Evolutionary conservation across 768 basidiomycete genomes (phyloP).

Genomic region (Pulveroboletus frians): DNA sequence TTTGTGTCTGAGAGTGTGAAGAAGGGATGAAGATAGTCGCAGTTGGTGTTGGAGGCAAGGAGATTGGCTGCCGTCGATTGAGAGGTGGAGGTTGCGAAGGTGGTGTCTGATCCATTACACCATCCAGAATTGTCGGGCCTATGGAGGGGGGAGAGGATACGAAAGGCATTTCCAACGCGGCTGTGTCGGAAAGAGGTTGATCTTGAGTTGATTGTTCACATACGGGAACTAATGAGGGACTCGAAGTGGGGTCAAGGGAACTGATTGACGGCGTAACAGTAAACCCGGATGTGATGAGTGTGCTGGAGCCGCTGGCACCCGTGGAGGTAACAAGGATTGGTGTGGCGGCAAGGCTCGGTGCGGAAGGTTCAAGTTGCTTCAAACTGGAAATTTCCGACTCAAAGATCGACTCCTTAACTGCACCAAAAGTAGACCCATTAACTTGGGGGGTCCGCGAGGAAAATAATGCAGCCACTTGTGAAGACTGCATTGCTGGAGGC

Average conservation of each 20-base stretch:
- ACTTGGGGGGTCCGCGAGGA: not conserved
- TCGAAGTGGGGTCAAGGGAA: not conserved
- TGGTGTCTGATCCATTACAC: constrained; percentile 6
- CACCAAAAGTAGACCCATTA: not conserved
- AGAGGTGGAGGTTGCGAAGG: constrained; percentile 26
- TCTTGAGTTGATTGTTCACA: not conserved
- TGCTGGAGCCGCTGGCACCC: not conserved
- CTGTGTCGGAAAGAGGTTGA: not conserved
- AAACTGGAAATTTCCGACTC: constrained; percentile 5
- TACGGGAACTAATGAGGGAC: not conserved
- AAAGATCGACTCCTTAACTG: not conserved
- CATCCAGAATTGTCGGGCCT: constrained; percentile 5
- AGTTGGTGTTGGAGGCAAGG: constrained; percentile 32
- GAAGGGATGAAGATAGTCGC: constrained; percentile 16
- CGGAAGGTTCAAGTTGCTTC: constrained; percentile 18
- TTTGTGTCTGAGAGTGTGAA: constrained; percentile 9
- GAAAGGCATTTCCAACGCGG: not conserved
- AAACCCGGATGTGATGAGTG: not conserved
- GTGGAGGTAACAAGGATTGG: not conserved
- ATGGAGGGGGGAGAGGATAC: constrained; percentile 16
- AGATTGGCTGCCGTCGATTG: constrained; percentile 27
- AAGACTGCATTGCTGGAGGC: not conserved
- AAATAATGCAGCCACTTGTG: not conserved
- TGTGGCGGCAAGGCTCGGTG: constrained; percentile 13
- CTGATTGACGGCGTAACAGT: not conserved